Evolutionary conservation across 371 early-diverging fungal genomes (phyloP), one percentile per base, ranked within the genome.

Genomic region (Mucor circinelloides): DNA sequence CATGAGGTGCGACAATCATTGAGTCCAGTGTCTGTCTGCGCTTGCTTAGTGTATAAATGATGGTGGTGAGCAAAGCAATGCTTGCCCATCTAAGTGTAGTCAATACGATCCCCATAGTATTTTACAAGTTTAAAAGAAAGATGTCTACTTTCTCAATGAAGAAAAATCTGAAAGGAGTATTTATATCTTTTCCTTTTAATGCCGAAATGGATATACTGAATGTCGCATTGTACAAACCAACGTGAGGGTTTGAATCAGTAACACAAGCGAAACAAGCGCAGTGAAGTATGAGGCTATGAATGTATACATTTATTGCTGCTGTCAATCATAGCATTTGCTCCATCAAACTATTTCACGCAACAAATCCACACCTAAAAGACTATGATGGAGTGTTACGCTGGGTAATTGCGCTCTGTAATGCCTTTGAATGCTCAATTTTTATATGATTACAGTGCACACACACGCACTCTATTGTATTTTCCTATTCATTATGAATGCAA

Each of bases 1-100:
- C 63, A 1, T 73, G 72, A 10, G 79, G 79, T 30, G 71, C 58
- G 1, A 58, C 61, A 15, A 67, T 42, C 3, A 81, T 68, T 1
- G 83, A 83, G 13, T 70, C 71, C 13, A 80, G 60, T 6, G 69
- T 67, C 3, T 30, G 17, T 38, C 25, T 54, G 2, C 21, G 21
- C 34, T 40, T 52, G n/a, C 34, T 5, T 13, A 27, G 38, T 63
- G 28, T 32, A 2, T 34, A 32, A 3, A 63, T 28, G 25, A 50
- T 36, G 1, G 63, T 38, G 19, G 38, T 63, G n/a, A 63, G 15
- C 9, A 63, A 15, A 23, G 36, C 63, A 23, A 54, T 28, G 1
- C 55, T 40, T 23, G 32, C n/a, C 63, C 63, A 63, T 23, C 36
- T 38, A 15, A 62, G 31, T 19, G 62, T n/a, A 28, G 57, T 57